phyloP scores from a whole-genome alignment of 2,329 filamentous ascomycete species.

The Pestalotiopsis sp. region DNA sequence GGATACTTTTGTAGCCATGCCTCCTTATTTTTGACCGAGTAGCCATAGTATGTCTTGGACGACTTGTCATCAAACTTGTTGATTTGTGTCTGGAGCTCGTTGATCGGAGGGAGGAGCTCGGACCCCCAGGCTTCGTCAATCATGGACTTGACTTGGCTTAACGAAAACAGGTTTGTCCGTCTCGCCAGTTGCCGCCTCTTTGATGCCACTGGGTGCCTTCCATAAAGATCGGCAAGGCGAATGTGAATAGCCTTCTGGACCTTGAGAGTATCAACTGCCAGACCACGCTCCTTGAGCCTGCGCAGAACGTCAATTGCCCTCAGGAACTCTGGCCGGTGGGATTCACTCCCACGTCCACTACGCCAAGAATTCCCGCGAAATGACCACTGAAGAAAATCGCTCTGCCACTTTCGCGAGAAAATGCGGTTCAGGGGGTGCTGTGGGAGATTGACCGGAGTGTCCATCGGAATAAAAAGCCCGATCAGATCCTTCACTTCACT shows the following conservation, averaged over 20 bases:
- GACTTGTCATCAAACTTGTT: background rate
- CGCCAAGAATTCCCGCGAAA: constrained; percentile 41
- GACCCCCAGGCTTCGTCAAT: constrained; percentile 41
- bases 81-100: constrained; percentile 21
- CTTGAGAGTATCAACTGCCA: constrained; percentile 24
- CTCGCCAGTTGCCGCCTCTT: constrained; percentile 23
- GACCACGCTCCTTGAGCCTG: constrained; percentile 33
- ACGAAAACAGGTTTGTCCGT: constrained; percentile 28
- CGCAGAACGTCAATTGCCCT: constrained; percentile 37
- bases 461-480: constrained; percentile 41
- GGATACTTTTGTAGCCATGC: background rate
- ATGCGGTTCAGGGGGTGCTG: constrained; percentile 51
- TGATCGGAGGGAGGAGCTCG: constrained; percentile 33
- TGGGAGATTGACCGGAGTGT: constrained; percentile 43
- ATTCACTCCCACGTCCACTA: background rate
- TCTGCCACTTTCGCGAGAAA: constrained; percentile 44
- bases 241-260: constrained; percentile 31
- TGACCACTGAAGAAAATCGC: constrained; percentile 46
- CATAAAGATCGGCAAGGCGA: constrained; percentile 38
- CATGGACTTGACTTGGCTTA: constrained; percentile 37
- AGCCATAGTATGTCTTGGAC: background rate
- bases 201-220: constrained; percentile 24
- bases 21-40: background rate
- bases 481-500: constrained; percentile 34
- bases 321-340: constrained; percentile 22